Evolutionary conservation across 2,329 filamentous ascomycete genomes (phyloP), one percentile per base, ranked within the genome.

Genomic region (Exophiala phaeomuriformis): DNA sequence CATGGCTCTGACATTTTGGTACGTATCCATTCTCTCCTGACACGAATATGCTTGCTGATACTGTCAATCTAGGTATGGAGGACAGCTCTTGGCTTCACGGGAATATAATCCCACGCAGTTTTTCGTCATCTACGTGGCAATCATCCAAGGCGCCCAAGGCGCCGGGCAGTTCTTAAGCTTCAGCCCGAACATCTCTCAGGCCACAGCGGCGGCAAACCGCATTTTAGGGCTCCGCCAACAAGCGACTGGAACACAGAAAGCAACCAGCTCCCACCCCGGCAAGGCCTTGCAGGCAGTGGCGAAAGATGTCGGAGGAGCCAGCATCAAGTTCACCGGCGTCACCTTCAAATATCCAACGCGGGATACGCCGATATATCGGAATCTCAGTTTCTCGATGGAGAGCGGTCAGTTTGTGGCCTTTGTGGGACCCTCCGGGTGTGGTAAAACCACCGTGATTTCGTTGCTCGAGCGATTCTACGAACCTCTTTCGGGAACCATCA

Each of bases 131-230:
- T 86, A 84, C 66, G 81, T 85, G 66, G 80, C 83, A 0, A 75
- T 85, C 5, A 78, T 86, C 30, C 79, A 86, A 58, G 83, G 83
- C 1, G 82, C 81, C 4, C 83, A 89, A 66, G 74, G 76, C 0
- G 82, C 84, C 0, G 85, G 83, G 0, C 78, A 84, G 56, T 81
- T 83, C 52, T 80, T 89, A 57, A 80, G 79, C 40, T 85, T 86
- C 59, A 80, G 81, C 0, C 81, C 83, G 4, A 86, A 68, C 50
- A 65, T 73, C 33, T 69, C 69, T 0, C 69, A 71, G 48, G 70
- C 71, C 8, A 66, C 65, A 0, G 64, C 67, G 2, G 69, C 71
- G 3, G 66, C 66, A 2, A 69, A 67, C 41, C 64, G 69, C 5
- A 72, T 73, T 9, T 49, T 72, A 27, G 59, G 59, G 8, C 55